phyloP scores from a whole-genome alignment of 179 eudicot species.

The Actinidia chinensis region DNA sequence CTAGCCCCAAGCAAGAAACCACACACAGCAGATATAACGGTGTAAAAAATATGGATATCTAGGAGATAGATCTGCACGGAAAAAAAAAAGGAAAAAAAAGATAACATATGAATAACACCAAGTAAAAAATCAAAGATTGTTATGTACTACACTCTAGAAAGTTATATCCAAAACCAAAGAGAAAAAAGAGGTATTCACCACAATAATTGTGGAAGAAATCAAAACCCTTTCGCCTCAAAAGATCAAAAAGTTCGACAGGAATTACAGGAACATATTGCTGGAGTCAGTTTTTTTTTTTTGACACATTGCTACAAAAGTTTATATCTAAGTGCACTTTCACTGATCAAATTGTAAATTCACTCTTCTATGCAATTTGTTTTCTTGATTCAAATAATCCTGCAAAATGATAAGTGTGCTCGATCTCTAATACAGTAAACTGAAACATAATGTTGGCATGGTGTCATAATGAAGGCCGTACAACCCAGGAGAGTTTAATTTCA shows the following conservation, averaged over 20 bases:
- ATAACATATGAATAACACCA: background rate
- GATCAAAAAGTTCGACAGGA: background rate
- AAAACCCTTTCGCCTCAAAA: background rate
- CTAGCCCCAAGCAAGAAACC: slow-evolving; percentile 97
- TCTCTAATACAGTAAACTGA: background rate
- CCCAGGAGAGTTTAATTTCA: background rate
- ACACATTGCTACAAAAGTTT: background rate
- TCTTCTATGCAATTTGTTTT: background rate
- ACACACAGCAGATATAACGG: slow-evolving; percentile 80
- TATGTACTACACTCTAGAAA: background rate
- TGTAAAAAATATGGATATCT: slow-evolving; percentile 77
- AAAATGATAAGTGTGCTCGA: background rate
- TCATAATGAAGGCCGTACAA: background rate
- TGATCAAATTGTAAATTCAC: background rate
- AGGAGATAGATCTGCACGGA: slow-evolving; percentile 80
- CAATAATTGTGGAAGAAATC: background rate
- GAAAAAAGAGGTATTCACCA: slow-evolving; percentile 8
- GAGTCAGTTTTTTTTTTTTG: background rate
- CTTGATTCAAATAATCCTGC: background rate
- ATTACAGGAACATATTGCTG: background rate
- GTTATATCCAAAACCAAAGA: background rate
- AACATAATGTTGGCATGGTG: background rate
- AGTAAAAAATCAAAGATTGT: background rate
- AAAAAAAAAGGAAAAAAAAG: background rate
- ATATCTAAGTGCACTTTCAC: background rate